Conservation (phyloP, 768 basidiomycete species). For the Hirschioporus abietinus region DNA sequence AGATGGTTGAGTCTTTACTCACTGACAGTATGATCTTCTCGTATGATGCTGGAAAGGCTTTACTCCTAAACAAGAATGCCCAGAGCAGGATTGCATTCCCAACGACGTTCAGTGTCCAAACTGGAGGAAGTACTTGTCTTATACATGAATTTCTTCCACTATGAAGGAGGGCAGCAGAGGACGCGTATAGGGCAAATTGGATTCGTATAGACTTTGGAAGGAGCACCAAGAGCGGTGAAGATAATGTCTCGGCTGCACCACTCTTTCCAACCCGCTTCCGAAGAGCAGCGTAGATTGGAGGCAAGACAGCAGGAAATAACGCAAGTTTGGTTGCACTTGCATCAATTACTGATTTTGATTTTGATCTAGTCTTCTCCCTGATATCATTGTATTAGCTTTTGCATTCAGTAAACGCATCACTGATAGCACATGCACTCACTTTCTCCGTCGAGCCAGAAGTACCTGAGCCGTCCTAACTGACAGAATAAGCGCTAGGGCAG, state of each 20-base stretch:
- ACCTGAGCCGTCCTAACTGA: not conserved
- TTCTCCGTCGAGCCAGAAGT: not conserved
- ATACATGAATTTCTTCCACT: not conserved
- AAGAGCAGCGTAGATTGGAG: slow-evolving; percentile 3
- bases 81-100: slow-evolving; percentile 2
- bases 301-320: not conserved
- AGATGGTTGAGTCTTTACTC: not conserved
- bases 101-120: not conserved
- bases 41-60: slow-evolving; percentile 1
- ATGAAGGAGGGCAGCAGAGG: slow-evolving; percentile 1
- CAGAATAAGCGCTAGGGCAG: not conserved
- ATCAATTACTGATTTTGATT: not conserved
- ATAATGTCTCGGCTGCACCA: not conserved
- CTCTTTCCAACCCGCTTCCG: not conserved
- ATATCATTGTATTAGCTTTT: not conserved
- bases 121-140: not conserved
- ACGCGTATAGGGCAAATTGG: not conserved
- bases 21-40: slow-evolving; percentile 2
- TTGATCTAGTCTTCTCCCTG: not conserved
- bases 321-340: not conserved
- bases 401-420: not conserved
- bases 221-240: not conserved
- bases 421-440: not conserved
- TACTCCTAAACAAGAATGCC: slow-evolving; percentile 5
- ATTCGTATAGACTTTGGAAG: not conserved